phyloP scores from a whole-genome alignment of 2,329 filamentous ascomycete species.

The Cryphonectria carpinicola region DNA sequence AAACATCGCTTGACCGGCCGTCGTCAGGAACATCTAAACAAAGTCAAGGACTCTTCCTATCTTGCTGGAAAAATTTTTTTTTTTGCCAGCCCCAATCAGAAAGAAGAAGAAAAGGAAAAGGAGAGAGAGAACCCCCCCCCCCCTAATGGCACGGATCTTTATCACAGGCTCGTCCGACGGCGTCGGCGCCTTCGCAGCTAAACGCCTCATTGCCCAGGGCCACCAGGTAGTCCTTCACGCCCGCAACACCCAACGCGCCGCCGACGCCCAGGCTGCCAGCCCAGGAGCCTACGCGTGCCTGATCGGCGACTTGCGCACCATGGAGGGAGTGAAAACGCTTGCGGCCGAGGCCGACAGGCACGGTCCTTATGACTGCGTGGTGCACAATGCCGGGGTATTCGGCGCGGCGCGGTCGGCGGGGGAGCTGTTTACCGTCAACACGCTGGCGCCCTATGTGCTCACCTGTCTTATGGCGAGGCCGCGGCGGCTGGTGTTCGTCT shows the following conservation, averaged over 20 bases:
- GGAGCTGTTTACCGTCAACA: constrained; percentile 58
- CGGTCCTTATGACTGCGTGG: constrained; percentile 56
- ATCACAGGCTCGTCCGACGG: constrained; percentile 64
- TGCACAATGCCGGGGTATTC: constrained; percentile 61
- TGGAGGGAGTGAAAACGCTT: constrained; percentile 54
- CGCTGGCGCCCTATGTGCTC: constrained; percentile 60
- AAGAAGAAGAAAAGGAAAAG: not conserved
- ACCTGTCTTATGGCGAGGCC: constrained; percentile 54
- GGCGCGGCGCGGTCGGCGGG: constrained; percentile 42
- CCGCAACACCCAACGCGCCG: constrained; percentile 56
- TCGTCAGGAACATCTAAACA: not conserved
- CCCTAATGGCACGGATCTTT: constrained; percentile 38
- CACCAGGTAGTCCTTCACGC: constrained; percentile 62
- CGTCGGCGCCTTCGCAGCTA: constrained; percentile 56
- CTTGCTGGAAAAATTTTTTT: too few species aligned
- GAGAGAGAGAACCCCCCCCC: not conserved
- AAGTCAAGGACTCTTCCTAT: not conserved
- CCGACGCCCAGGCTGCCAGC: constrained; percentile 50
- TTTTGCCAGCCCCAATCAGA: too few species aligned
- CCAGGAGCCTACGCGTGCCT: constrained; percentile 56
- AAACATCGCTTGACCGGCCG: not conserved
- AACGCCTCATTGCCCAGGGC: constrained; percentile 52
- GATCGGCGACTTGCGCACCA: constrained; percentile 55
- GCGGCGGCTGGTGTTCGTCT: constrained; percentile 55
- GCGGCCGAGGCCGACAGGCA: constrained; percentile 54